A percentile compares a stretch with the other conserved stretches of the same genome.
Evolutionary conservation across 1,139 yeast species (phyloP).

Genomic region (Debaryomyces sp.): DNA sequence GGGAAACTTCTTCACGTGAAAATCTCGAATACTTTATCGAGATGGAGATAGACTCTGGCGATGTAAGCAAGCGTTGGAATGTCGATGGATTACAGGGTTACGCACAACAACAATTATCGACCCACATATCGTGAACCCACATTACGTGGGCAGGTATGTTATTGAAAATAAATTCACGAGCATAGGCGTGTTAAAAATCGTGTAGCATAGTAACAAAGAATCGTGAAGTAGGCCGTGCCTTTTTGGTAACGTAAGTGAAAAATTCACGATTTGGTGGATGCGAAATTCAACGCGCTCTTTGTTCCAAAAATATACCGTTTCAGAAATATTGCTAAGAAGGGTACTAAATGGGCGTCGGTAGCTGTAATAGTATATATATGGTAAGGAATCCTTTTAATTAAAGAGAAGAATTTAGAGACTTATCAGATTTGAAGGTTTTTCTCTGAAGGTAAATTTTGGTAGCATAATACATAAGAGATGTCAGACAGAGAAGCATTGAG

Average conservation of each 20-base stretch:
- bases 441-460: not conserved
- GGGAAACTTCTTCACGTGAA: not conserved
- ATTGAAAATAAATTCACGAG: not conserved
- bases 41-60: not conserved
- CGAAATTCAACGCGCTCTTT: conserved; percentile 5
- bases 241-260: not conserved
- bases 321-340: conserved; percentile 5
- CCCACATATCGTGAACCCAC: not conserved
- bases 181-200: not conserved
- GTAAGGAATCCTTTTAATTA: not conserved
- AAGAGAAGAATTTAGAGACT: not conserved
- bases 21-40: not conserved
- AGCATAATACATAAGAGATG: conserved; percentile 22
- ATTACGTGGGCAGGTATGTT: not conserved
- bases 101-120: not conserved
- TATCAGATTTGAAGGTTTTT: conserved; percentile 3
- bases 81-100: not conserved
- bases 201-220: not conserved
- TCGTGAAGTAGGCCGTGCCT: conserved; percentile 8
- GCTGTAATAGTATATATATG: not conserved
- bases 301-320: conserved; percentile 3
- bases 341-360: not conserved
- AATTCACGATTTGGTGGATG: conserved; percentile 6
- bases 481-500: conserved; percentile 65
- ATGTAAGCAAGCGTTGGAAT: not conserved